Evolutionary conservation across 2,329 filamentous ascomycete species (phyloP), one percentile per base, ranked within the genome.

Genomic region (Phaeophleospora eucalypticola): DNA sequence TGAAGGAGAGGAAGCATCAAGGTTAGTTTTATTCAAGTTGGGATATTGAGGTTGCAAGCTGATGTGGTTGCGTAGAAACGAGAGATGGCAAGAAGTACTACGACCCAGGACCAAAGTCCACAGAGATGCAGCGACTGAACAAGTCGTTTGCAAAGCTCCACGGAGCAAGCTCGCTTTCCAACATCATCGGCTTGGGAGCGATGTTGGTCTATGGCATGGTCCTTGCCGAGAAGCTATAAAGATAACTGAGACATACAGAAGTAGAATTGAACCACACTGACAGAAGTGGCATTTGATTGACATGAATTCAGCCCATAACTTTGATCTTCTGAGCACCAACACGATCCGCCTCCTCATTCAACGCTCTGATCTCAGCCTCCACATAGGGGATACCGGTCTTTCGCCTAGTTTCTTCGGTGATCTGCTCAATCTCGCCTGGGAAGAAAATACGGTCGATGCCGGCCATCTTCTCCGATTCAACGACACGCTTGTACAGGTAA

Each of bases 1-100:
- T 94, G 79, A 78, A 76, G 54, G 75, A 87, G 67, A 77, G 89
- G 62, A 86, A 86, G 61, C 79, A 83, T 40, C 91, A 95, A 75
- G 86, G 87, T 88, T 71, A 54, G 77, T 65, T 32, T 36, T 14
- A 18, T 33, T 17, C 45, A 16, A n/a, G n/a, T 27, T 14, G 15
- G 15, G 3, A 41, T n/a, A 33, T 16, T 34, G 14, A 19, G 17
- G 14, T 32, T 18, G 12, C 16, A 32, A 52, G 33, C 43, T 43
- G 36, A 50, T 20, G 15, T 17, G n/a, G 2, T 9, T 34, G 24
- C 16, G 15, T 48, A 78, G 90, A 91, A 75, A 89, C 85, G 52
- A 82, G 84, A 60, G 91, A 96, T 65, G 89, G 89, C 45, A 96
- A 95, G 77, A 87, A 86, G 65, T 87, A 83, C 68, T 87, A 86